A percentile compares a stretch with the other conserved stretches of the same genome.
These are phyloP conservation scores for Yamadazyma blattariae DNA, from an alignment of 1,139 yeast species.

Conservation along the genomic window DNA sequence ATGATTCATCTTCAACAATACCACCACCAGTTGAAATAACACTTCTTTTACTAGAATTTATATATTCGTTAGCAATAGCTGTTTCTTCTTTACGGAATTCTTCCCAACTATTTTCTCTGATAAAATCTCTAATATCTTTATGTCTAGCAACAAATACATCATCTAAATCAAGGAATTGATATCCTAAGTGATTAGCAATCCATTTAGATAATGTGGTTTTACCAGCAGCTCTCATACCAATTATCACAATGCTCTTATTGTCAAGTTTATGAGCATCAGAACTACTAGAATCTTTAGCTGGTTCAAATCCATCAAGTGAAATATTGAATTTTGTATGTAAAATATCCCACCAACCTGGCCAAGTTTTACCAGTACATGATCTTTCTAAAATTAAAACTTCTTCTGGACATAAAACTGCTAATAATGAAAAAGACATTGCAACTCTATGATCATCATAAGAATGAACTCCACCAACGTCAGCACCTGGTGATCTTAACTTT, in stretches of 20 bases:
- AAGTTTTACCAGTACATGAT: constrained; percentile 91
- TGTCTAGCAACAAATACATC: constrained; percentile 57
- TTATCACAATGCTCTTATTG: constrained; percentile 66
- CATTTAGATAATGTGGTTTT: constrained; percentile 83
- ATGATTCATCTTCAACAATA: constrained; percentile 72
- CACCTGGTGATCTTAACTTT: constrained; percentile 48
- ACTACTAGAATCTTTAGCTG: constrained; percentile 8
- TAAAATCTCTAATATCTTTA: constrained; percentile 63
- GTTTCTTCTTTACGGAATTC: constrained; percentile 73
- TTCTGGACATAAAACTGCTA: constrained; percentile 57
- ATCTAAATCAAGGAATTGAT: constrained; percentile 78
- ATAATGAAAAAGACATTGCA: constrained; percentile 92
- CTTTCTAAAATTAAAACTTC: constrained; percentile 82
- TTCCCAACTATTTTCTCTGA: constrained; percentile 80
- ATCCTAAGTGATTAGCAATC: constrained; percentile 71
- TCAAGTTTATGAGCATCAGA: constrained; percentile 2
- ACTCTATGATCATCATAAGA: constrained; percentile 97
- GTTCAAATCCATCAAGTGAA: constrained; percentile 67
- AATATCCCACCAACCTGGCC: constrained; percentile 99
- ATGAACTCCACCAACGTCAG: constrained; percentile 52
- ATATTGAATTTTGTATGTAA: constrained; percentile 68
- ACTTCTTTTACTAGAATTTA: constrained; percentile 52
- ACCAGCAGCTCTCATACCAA: constrained; percentile 99
- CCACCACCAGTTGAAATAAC: constrained; percentile 98
- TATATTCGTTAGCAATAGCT: constrained; percentile 50